Evolutionary conservation across 495 filamentous ascomycete species (phyloP), one percentile per base, ranked within the genome.

Genomic region (Apiosordaria backusii): DNA sequence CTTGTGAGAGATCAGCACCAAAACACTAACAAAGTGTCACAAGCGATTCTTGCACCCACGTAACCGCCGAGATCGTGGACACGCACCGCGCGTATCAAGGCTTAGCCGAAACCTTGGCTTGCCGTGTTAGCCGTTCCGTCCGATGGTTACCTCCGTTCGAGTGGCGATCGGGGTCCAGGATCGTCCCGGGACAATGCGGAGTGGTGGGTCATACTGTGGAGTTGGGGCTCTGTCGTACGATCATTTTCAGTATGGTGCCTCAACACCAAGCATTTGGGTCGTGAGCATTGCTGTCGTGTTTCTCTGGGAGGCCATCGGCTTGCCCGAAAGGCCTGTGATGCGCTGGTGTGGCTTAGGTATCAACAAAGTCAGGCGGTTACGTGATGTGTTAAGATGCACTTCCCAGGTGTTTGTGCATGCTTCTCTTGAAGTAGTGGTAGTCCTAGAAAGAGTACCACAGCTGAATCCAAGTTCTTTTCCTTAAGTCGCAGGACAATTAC

Each of bases 101-200:
- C 50, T 55, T 19, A 40, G 35, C 16, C 62, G 18, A 62, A 21
- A 40, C 23, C 10, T 53, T 54, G 52, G 50, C 50, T 35, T 63
- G 50, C 62, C 62, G 62, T 74, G 69, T 73, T 70, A 40, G n/a
- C 52, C 52, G 52, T 55, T 23, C 52, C n/a, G 52, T 6, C 52
- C 15, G 22, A 55, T 3, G 22, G n/a, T 15, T 19, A 55, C 52
- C 52, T 55, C 52, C 52, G 52, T 19, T 6, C n/a, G n/a, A 55
- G 52, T 55, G n/a, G 52, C 52, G 52, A 55, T 55, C 52, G 22
- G 52, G 52, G 52, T 22, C 52, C 52, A 55, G 52, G 52, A 55
- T 55, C 52, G 52, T 55, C 52, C 52, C 35, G 9, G 35, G 35
- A 45, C 35, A 13, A 13, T 13, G 35, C 35, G 35, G 35, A 13